These are phyloP conservation scores for Kluyveromyces aestuarii DNA, from an alignment of 805 yeast genomes.

Conservation along the genomic window DNA sequence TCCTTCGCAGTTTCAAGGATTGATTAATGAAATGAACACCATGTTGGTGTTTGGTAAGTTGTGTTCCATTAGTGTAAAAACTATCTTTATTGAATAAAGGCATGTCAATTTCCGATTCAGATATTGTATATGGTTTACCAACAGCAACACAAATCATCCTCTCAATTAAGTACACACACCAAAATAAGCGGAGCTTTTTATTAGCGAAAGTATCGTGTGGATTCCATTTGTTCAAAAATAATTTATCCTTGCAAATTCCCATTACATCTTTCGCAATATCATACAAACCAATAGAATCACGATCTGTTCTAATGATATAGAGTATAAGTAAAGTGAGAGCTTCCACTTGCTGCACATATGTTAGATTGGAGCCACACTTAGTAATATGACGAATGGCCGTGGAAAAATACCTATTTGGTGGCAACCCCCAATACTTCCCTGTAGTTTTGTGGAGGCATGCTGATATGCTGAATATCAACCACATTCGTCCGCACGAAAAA, in stretches of 20 bases:
- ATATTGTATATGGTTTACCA: slow-evolving; percentile 46
- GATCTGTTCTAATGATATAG: slow-evolving; percentile 51
- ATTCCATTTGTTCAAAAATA: slow-evolving; percentile 21
- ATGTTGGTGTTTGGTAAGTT: slow-evolving; percentile 27
- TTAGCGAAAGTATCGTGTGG: slow-evolving; percentile 22
- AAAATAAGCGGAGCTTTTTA: slow-evolving; percentile 45
- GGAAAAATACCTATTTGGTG: slow-evolving; percentile 47
- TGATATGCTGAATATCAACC: slow-evolving; percentile 44
- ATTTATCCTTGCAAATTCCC: slow-evolving; percentile 31
- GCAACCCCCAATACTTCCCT: slow-evolving; percentile 46
- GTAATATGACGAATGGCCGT: slow-evolving; percentile 51
- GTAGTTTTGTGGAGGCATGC: slow-evolving; percentile 46
- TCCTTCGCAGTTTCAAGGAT: slow-evolving; percentile 44
- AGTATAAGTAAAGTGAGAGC: slow-evolving; percentile 43
- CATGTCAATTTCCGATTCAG: slow-evolving; percentile 41
- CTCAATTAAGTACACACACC: slow-evolving; percentile 57
- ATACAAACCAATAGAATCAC: slow-evolving; percentile 46
- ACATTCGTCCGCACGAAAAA: slow-evolving; percentile 46
- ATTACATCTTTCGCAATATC: slow-evolving; percentile 46
- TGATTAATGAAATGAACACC: slow-evolving; percentile 44
- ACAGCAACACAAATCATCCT: slow-evolving; percentile 54
- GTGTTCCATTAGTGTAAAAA: slow-evolving; percentile 17
- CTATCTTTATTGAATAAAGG: slow-evolving; percentile 42
- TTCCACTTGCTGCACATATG: slow-evolving; percentile 41
- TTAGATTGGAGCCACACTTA: slow-evolving; percentile 32